Evolutionary conservation across 78 protist species (phyloP), one percentile per base, ranked within the genome.

Genomic region (Emiliania huxleyi): DNA sequence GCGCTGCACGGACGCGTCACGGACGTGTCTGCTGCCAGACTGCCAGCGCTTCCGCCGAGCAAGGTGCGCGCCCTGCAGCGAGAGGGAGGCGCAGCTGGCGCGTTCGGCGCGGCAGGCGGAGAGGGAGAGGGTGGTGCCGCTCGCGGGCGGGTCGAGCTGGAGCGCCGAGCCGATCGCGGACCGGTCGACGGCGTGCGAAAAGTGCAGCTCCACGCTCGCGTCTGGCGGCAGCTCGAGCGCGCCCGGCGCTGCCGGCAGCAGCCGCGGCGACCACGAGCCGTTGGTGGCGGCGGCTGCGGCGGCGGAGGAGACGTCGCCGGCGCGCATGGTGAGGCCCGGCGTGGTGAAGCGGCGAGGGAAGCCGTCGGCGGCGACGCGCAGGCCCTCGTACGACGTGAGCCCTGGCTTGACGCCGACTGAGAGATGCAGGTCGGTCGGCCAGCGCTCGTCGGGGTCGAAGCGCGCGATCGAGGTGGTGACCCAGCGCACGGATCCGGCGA

Each of bases 401-500:
- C 19, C 22, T 19, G 40, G 40, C 33, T 26, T 45, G 69, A 45
- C 5, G 26, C n/a, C 25, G 15, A 83, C 42, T 25, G 4, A 0
- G 43, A 83, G n/a, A 2, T 0, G 1, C 43, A 83, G 62, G 29
- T 83, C 89, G 56, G 89, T 2, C 62, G 89, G 89, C 89, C 89
- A 83, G 37, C 45, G 62, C 12, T 2, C 43, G 22, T 0, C 22
- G 15, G 89, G 89, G 40, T 83, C 89, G 21, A 83, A 83, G 40
- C 89, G 89, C 33, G 89, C 89, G 89, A 83, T 45, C 45, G 37
- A 6, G 37, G 89, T 83, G 22, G 89, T 83, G 37, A 83, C 89
- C 89, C 89, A 83, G 49, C 89, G 89, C 62, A 83, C 21, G 69
- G 22, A 0, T 38, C 89, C 89, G 42, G 89, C 40, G n/a, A 45